Base-by-base conservation (phyloP, 208 protist genomes). In the Acanthamoeba quina region DNA sequence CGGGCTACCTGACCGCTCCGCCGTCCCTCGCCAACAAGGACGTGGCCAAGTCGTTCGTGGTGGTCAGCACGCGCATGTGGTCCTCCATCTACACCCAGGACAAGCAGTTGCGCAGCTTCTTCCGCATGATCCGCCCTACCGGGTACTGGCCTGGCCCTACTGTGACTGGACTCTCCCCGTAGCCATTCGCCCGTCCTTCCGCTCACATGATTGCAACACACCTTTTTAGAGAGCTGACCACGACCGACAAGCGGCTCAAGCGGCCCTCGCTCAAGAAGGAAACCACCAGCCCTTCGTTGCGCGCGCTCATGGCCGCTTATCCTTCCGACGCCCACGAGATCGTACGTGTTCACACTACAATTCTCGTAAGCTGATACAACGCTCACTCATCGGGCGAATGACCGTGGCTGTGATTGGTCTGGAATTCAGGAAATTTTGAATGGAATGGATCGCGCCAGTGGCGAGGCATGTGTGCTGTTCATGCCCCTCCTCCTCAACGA, bases 401-500 rank as follows among this genome's bases (percentile, higher is more conserved):
- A 41, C 37, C 3, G 37, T 41, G 37, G 37, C 37, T 41, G 37
- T 41, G 37, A 41, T 41, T 41, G 10, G 10, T 56, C 17, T 56
- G 52, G 52, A 56, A 47, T 78, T 13, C 21, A 47, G 76, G 76
- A 86, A 56, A 86, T 86, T 26, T 41, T 86, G 37, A n/a, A 41
- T 31, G 41, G 76, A 21, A 37, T 86, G 49, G 47, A 47, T 37
- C 21, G 34, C 11, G 26, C 34, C 10, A 41, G 34, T 24, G 49
- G 49, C 29, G 29, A 58, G 37, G 26, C 76, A 19, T 86, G 76
- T 44, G 47, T 86, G 34, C 37, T 47, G 19, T 86, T 58, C 76
- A 86, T 86, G 76, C 76, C 76, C n/a, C 5, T 58, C n/a, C 49
- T 86, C 47, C 47, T 86, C 76, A 86, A 86, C 76, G 47, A 86